Conservation (phyloP, 176 grass and related monocot species). For the Eragrostis nindensis region DNA sequence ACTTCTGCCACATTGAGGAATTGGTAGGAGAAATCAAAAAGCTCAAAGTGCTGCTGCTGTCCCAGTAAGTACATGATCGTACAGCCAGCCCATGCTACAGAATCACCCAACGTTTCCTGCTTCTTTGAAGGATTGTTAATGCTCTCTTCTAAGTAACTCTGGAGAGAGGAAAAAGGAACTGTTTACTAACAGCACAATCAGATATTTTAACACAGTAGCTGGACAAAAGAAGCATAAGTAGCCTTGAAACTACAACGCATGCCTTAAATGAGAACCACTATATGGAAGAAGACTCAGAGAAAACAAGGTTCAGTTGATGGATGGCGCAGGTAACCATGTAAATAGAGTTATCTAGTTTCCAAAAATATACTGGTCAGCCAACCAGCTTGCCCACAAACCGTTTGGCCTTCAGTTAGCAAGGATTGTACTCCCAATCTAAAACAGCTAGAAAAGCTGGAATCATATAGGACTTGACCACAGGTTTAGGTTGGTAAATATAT, state of each 20-base stretch:
- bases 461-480: neutral
- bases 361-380: neutral
- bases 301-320: neutral
- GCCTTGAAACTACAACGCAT: constrained; percentile 18
- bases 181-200: neutral
- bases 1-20: constrained; percentile 96
- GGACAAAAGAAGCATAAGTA: constrained; percentile 29
- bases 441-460: neutral
- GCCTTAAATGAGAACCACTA: neutral
- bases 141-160: constrained; percentile 89
- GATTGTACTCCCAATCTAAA: neutral
- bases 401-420: constrained; percentile 20
- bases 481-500: neutral
- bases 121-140: constrained; percentile 73
- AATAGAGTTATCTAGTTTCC: neutral
- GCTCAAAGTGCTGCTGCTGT: constrained; percentile 96
- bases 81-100: constrained; percentile 97
- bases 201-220: constrained; percentile 24
- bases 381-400: neutral
- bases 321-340: neutral
- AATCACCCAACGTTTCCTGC: constrained; percentile 81
- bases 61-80: constrained; percentile 96
- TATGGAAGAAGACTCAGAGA: neutral
- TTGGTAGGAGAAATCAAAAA: constrained; percentile 96
- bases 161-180: constrained; percentile 12